Conservation (phyloP, 768 basidiomycete genomes). For the Sporobolomyces pararoseus region DNA sequence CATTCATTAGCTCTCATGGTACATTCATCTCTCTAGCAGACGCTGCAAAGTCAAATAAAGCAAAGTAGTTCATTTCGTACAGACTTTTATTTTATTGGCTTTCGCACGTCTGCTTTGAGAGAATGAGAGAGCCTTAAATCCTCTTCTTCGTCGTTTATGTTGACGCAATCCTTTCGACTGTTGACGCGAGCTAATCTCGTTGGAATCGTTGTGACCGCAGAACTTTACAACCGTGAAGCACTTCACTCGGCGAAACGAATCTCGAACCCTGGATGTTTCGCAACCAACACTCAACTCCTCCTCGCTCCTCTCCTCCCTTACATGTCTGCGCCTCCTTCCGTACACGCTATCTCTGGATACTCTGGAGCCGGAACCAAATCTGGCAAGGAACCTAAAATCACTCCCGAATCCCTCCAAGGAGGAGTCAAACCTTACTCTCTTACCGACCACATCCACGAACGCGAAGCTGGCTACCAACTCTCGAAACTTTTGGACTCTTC, state of each 20-base stretch:
- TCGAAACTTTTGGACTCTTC: slow-evolving; percentile 58
- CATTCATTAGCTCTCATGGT: background rate
- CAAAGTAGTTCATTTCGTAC: background rate
- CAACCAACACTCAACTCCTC: slow-evolving; percentile 86
- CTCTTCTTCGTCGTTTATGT: background rate
- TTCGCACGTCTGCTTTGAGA: slow-evolving; percentile 17
- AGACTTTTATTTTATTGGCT: background rate
- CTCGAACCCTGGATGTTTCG: slow-evolving; percentile 96
- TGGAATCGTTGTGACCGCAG: slow-evolving; percentile 57
- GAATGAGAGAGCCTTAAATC: background rate
- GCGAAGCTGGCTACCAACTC: slow-evolving; percentile 84
- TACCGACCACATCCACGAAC: slow-evolving; percentile 98
- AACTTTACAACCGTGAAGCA: slow-evolving; percentile 72
- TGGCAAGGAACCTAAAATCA: slow-evolving; percentile 75
- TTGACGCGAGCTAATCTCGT: no score
- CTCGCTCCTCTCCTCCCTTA: slow-evolving; percentile 79
- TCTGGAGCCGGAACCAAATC: slow-evolving; percentile 88
- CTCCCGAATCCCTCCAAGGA: slow-evolving; percentile 67
- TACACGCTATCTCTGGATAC: slow-evolving; percentile 91
- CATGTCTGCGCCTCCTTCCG: slow-evolving; percentile 63
- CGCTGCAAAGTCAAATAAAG: slow-evolving; percentile 2
- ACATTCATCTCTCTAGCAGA: slow-evolving; percentile 9
- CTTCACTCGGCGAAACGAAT: slow-evolving; percentile 74
- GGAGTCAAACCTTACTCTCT: slow-evolving; percentile 80
- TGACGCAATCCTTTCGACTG: no score